phyloP scores from a whole-genome alignment of 495 filamentous ascomycete genomes.

The Lophiostoma macrostomum region DNA sequence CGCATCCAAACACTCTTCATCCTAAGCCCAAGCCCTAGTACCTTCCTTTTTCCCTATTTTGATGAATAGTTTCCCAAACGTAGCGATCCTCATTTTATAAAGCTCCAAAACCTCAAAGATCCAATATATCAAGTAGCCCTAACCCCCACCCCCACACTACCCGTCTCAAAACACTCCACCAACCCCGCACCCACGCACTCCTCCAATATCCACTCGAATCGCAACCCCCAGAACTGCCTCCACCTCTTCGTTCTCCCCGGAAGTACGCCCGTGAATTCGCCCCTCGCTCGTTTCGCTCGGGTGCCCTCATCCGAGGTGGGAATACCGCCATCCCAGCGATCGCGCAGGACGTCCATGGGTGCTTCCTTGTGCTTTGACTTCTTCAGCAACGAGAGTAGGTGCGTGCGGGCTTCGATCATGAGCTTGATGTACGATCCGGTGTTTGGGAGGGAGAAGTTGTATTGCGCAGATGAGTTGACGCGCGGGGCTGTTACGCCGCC shows the following conservation, averaged over 20 bases:
- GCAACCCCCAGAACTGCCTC: conserved; percentile 73
- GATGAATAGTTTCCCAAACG: too few species aligned
- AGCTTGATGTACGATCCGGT: conserved; percentile 72
- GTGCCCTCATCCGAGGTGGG: conserved; percentile 55
- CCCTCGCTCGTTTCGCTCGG: conserved; percentile 60
- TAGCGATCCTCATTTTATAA: too few species aligned
- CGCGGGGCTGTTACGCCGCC: conserved; percentile 43
- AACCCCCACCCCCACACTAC: conserved; percentile 72
- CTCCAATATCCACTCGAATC: conserved; percentile 73
- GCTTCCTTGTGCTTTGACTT: conserved; percentile 62
- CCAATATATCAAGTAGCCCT: conserved; percentile 42
- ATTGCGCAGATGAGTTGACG: conserved; percentile 11
- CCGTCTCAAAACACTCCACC: conserved; percentile 82
- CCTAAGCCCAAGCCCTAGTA: too few species aligned
- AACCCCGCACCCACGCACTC: conserved; percentile 75
- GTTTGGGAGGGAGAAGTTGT: conserved; percentile 69
- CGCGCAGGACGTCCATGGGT: conserved; percentile 62
- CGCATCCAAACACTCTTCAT: too few species aligned
- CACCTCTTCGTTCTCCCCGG: conserved; percentile 78
- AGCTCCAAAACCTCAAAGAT: too few species aligned
- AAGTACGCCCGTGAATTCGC: conserved; percentile 67
- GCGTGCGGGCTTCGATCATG: conserved; percentile 60
- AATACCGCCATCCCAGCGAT: conserved; percentile 79
- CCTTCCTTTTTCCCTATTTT: too few species aligned
- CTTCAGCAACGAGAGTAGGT: conserved; percentile 62